Evolutionary conservation across 148 eudicot species (phyloP), one percentile per base, ranked within the genome.

Genomic region (Rhododendron henanense): DNA sequence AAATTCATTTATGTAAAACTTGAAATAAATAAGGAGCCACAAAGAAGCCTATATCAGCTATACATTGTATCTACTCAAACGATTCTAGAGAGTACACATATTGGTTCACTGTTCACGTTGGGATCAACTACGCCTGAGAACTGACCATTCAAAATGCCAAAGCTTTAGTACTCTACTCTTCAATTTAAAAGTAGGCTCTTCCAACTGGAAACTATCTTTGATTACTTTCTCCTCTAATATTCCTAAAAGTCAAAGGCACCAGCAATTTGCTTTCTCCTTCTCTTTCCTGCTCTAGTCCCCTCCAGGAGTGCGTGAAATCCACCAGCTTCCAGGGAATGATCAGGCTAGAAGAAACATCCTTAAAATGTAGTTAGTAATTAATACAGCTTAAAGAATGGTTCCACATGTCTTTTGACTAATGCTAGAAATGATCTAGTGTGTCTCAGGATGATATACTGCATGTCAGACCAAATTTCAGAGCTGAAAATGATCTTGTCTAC

Each of bases 401-500:
- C 73, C 44, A 4, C 84, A 82, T 85, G 79, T 84, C 88, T 87
- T 90, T 91, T 89, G 92, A 89, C 96, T 97, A 90, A 94, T 92
- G 67, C 87, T 88, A 90, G 92, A 88, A 91, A 93, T 94, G 93
- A 90, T 92, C 90, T 94, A 92, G 96, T 91, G 93, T 97, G 96
- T 93, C 95, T 95, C 99, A 97, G 99, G 99, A 95, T 95, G 98
- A 90, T 94, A 85, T 89, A 90, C 89, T 89, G 94, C 93, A 97
- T 97, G 95, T 91, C 98, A 63, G 93, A 94, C 90, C 98, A 95
- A 91, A 93, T 97, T 85, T 95, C 95, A 82, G 98, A 95, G 95
- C 94, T 97, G 91, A 95, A 95, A 91, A 94, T 91, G 95, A 90
- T 95, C 41, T 93, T 97, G 88, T 87, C 92, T 87, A 88, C 94